Percentiles rank a stretch among this genome's conserved stretches.
These are phyloP conservation scores for Aspergillus hortae DNA, from an alignment of 2,329 filamentous ascomycete genomes.

Conservation along the genomic window DNA sequence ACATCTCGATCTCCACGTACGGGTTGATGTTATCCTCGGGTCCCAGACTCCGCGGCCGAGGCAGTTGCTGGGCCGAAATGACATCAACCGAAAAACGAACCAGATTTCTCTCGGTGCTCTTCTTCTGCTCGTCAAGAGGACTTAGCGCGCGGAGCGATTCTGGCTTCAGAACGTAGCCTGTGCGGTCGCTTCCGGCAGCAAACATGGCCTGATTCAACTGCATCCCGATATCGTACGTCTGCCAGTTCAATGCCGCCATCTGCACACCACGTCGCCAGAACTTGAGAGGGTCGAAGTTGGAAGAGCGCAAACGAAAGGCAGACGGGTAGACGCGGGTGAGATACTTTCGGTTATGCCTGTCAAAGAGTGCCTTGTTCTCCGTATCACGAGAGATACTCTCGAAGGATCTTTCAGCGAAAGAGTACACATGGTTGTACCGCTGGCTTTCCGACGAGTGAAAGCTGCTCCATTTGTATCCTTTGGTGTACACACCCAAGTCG, in stretches of 20 bases:
- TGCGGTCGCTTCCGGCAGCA: conserved; percentile 76
- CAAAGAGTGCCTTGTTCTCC: conserved; percentile 72
- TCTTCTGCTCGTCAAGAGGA: conserved; percentile 24
- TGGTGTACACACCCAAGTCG: conserved; percentile 76
- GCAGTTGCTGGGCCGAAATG: conserved; percentile 91
- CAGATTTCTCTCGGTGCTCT: conserved; percentile 72
- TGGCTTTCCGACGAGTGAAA: conserved; percentile 77
- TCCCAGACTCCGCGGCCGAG: conserved; percentile 72
- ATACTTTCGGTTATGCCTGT: conserved; percentile 86
- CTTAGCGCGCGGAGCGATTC: conserved; percentile 63
- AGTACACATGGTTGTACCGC: conserved; percentile 91
- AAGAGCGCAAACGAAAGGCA: conserved; percentile 74
- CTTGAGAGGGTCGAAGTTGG: conserved; percentile 89
- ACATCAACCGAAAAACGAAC: conserved; percentile 83
- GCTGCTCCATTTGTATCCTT: conserved; percentile 76
- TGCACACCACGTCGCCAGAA: conserved; percentile 96
- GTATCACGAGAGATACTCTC: conserved; percentile 72
- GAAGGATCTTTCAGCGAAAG: conserved; percentile 87
- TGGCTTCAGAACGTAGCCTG: conserved; percentile 92
- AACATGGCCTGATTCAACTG: conserved; percentile 99
- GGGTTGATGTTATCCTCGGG: conserved; percentile 77
- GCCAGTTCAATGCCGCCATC: conserved; percentile 98
- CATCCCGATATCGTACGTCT: conserved; percentile 93
- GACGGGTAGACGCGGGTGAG: conserved; percentile 94
- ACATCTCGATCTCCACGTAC: conserved; percentile 92